phyloP scores from a whole-genome alignment of 1,284 basidiomycete genomes.

The Pseudozyma hubeiensis region DNA sequence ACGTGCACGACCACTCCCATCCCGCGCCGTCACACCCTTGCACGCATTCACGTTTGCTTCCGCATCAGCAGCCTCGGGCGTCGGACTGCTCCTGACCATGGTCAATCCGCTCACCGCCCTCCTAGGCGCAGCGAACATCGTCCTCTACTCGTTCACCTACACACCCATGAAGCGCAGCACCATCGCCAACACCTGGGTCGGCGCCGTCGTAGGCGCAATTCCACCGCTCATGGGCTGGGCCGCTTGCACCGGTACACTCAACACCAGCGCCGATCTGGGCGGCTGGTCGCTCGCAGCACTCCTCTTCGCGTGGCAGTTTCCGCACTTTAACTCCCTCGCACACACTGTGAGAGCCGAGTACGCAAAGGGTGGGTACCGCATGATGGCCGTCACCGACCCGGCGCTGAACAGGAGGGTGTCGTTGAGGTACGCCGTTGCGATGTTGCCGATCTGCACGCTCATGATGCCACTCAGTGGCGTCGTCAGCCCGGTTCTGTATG shows the following conservation, averaged over 20 bases:
- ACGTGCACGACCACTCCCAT: slow-evolving; percentile 86
- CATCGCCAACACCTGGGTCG: slow-evolving; percentile 94
- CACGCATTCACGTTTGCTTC: slow-evolving; percentile 86
- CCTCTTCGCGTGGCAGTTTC: slow-evolving; percentile 98
- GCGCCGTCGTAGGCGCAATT: slow-evolving; percentile 88
- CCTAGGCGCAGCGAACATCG: slow-evolving; percentile 86
- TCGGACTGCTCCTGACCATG: slow-evolving; percentile 82
- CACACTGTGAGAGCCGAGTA: slow-evolving; percentile 88
- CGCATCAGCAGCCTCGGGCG: slow-evolving; percentile 80
- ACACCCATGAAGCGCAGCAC: slow-evolving; percentile 92
- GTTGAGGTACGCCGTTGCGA: slow-evolving; percentile 82
- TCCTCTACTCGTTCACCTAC: slow-evolving; percentile 90
- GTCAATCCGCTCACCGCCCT: slow-evolving; percentile 88
- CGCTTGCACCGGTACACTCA: slow-evolving; percentile 84
- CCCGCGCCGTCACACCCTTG: slow-evolving; percentile 81
- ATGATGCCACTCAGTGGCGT: slow-evolving; percentile 69
- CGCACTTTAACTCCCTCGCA: slow-evolving; percentile 95
- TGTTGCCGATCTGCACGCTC: slow-evolving; percentile 85
- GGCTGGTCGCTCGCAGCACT: slow-evolving; percentile 62
- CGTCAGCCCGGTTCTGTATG: slow-evolving; percentile 74
- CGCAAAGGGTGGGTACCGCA: slow-evolving; percentile 91
- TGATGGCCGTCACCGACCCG: slow-evolving; percentile 88
- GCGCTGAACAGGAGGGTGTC: slow-evolving; percentile 85
- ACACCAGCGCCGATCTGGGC: slow-evolving; percentile 72
- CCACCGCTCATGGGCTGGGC: slow-evolving; percentile 99